Percentiles rank a stretch among this genome's conserved stretches.
Evolutionary conservation across 306 rosid species (phyloP).

Genomic region (Sicyos baderoa): DNA sequence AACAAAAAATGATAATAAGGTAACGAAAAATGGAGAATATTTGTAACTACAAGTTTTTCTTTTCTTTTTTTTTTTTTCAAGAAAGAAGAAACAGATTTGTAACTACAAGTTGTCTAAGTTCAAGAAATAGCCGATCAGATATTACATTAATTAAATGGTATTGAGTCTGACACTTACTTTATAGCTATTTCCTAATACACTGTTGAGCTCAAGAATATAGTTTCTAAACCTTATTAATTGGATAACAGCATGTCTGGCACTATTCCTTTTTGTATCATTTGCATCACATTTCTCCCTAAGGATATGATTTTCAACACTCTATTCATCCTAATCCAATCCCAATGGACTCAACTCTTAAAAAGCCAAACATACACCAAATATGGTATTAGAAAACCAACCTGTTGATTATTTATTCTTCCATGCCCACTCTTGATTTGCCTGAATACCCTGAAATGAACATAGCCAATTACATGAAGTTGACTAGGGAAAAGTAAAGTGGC

Average conservation of each 20-base stretch:
- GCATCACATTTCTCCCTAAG: not conserved
- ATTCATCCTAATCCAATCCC: not conserved
- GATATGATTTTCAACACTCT: not conserved
- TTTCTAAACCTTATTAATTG: not conserved
- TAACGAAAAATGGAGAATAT: too few species aligned
- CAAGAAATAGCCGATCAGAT: not conserved
- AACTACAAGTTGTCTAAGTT: not conserved
- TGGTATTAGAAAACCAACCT: conserved; percentile 36
- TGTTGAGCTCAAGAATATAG: not conserved
- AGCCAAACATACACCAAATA: not conserved
- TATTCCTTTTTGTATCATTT: not conserved
- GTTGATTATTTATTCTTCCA: conserved; percentile 68
- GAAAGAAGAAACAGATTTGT: too few species aligned
- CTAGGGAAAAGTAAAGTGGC: not conserved
- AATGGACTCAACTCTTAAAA: not conserved
- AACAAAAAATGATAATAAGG: too few species aligned
- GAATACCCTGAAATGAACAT: conserved; percentile 43
- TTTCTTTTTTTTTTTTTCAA: too few species aligned
- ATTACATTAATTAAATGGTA: not conserved
- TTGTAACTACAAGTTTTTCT: too few species aligned
- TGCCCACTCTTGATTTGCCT: conserved; percentile 62
- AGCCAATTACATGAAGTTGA: conserved; percentile 20
- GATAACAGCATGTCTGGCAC: not conserved
- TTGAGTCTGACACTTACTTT: not conserved
- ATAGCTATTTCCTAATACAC: not conserved